Base-by-base conservation (phyloP, 139 green algal species). In the Edaphochlamys debaryana region DNA sequence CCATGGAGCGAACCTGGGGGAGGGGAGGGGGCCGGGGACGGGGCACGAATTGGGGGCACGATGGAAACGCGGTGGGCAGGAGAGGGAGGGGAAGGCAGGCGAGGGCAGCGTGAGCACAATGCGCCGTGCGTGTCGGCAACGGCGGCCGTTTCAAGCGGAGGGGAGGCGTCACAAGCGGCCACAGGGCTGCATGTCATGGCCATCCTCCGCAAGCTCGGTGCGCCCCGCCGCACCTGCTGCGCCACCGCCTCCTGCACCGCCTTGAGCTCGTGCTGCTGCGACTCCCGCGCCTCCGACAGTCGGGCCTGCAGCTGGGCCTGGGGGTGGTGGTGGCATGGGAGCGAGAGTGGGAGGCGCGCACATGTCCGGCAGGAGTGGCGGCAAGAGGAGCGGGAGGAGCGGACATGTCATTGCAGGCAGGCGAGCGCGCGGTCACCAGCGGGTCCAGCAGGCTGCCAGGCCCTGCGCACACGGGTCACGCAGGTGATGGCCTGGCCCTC, bases 231-330 rank as follows among this genome's bases (percentile, higher is more conserved):
- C 77, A 83, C 77, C 77, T 83, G 77, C 69, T 63, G 45, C n/a
- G 45, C 20, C n/a, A 85, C 58, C 45, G 82, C 77, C 58, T 80
- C 40, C 76, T 88, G 84, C 23, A 71, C 25, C 25, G 54, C 71
- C 22, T 56, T 34, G 19, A 80, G 54, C 60, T 82, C 77, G 7
- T 38, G 40, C 75, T 80, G 75, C 76, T 85, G 84, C 36, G 68
- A 20, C 68, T 67, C 25, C 27, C 36, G 38, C 36, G 29, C 9
- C 40, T 50, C 34, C 0, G 48, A n/a, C 32, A 73, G 45, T 22
- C 30, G 40, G 17, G 45, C 22, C 27, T 70, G 32, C 32, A 74
- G 42, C 77, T 83, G 77, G 42, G 77, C 41, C 77, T 83, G 66
- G 25, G 15, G 60, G 27, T 15, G 0, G 19, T n/a, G 11, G 30